Evolutionary conservation across 2,329 filamentous ascomycete genomes (phyloP).

Genomic region (Ciborinia camelliae): DNA sequence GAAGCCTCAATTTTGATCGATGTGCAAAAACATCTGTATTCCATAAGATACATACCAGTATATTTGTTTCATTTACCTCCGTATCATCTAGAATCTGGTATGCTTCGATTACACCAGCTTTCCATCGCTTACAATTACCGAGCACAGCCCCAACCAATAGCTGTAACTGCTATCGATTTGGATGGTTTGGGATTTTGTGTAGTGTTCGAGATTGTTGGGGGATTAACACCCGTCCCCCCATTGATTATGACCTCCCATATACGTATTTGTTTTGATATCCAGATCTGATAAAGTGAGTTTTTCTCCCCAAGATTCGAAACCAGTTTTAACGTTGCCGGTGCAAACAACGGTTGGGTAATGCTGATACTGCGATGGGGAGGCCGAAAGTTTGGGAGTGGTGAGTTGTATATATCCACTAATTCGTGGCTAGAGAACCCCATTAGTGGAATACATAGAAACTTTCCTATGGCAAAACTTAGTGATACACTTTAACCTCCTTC

Average conservation of each 20-base stretch:
- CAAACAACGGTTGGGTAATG: not conserved
- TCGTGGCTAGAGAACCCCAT: not conserved
- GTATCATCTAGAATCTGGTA: slow-evolving; percentile 6
- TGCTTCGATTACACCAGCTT: not conserved
- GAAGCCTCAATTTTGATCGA: not conserved
- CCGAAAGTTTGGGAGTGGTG: not conserved
- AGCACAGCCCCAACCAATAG: slow-evolving; percentile 21
- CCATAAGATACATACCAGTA: not conserved
- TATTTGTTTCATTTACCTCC: slow-evolving; percentile 13
- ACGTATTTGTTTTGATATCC: slow-evolving; percentile 3
- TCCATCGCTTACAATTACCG: slow-evolving; percentile 15
- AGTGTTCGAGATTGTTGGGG: slow-evolving; percentile 22
- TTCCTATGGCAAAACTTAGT: not conserved
- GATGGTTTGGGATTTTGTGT: slow-evolving; percentile 15
- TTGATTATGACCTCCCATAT: not conserved
- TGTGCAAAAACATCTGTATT: not conserved
- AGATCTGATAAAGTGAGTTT: not conserved
- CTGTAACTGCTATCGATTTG: slow-evolving; percentile 20
- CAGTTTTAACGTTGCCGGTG: not conserved
- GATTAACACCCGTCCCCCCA: slow-evolving; percentile 15
- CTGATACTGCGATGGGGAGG: slow-evolving; percentile 3
- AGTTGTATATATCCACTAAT: not conserved
- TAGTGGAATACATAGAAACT: not conserved
- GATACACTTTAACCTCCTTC: slow-evolving; percentile 6
- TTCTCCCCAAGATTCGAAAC: slow-evolving; percentile 9